A percentile compares a stretch with the other conserved stretches of the same genome.
phyloP scores from a whole-genome alignment of 352 stramenopile species.

The Globisporangium rhizosaccharum region DNA sequence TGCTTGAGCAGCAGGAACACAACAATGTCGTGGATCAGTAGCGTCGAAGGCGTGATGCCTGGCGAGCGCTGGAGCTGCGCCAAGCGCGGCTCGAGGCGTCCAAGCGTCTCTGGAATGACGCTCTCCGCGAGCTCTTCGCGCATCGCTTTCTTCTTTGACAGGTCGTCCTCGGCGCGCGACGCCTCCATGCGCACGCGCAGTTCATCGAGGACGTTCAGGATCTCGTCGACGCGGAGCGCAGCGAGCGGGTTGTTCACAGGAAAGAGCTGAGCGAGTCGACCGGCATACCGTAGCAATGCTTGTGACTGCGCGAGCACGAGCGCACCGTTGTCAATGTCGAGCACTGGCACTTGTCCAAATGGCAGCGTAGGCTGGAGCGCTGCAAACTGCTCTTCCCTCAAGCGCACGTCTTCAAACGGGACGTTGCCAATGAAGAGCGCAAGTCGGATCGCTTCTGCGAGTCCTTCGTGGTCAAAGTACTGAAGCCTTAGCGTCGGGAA shows the following conservation, averaged over 20 bases:
- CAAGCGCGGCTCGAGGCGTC: constrained; percentile 23
- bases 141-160: constrained; percentile 28
- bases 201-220: constrained; percentile 25
- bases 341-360: constrained; percentile 37
- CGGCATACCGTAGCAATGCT: constrained; percentile 29
- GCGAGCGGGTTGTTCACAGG: constrained; percentile 24
- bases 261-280: constrained; percentile 24
- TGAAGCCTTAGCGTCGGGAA: constrained; percentile 35
- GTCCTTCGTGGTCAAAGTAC: constrained; percentile 48
- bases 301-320: constrained; percentile 20
- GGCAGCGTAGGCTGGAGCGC: constrained; percentile 29
- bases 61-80: constrained; percentile 20
- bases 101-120: constrained; percentile 23
- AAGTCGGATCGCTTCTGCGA: constrained; percentile 45
- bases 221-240: constrained; percentile 26
- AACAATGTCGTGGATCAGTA: constrained; percentile 28
- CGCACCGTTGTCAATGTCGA: constrained; percentile 35
- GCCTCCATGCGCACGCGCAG: constrained; percentile 15
- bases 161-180: constrained; percentile 23
- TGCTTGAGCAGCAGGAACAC: constrained; percentile 20
- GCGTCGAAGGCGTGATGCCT: constrained; percentile 10
- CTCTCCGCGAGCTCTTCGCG: constrained; percentile 22
- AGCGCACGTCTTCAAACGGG: constrained; percentile 48
- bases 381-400: constrained; percentile 24
- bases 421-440: constrained; percentile 36